Base-by-base conservation (phyloP, 1,284 basidiomycete species). In the Cryptococcus sp. region DNA sequence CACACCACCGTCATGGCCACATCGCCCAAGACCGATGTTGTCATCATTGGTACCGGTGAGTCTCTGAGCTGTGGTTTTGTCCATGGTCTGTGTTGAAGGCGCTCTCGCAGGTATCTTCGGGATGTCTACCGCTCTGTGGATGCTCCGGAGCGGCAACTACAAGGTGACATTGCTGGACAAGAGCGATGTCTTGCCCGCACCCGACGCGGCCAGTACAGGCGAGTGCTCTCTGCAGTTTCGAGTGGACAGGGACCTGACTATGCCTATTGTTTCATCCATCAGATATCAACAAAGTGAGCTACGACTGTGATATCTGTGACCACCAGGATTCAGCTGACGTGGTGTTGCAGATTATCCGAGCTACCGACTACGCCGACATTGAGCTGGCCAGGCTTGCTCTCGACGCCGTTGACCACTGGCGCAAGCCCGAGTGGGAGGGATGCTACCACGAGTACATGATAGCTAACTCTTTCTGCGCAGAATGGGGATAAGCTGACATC, bases 391-490 rank as follows among this genome's bases (percentile, higher is more conserved):
- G 57, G 24, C 64, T 78, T 9, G 71, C 72, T 15, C 60, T 76
- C n/a, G 74, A 77, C 11, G 76, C 76, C 2, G 63, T 78, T 33
- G 61, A 68, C n/a, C 61, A 69, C 50, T 78, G 77, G 77, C 62
- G 66, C 23, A 65, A 66, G 52, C 75, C 76, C 23, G 75, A 82
- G 65, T 93, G 88, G 87, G 82, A 82, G 38, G 83, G 85, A 53
- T 82, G 82, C 48, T 95, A 92, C 76, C 87, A 88, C 65, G 87
- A 91, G 89, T 91, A 71, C 66, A 85, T 57, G 5, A 8, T 4
- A 20, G 13, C 60, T 35, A 15, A 33, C 36, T 39, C 35, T 23
- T n/a, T 39, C 35, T 23, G 13, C 35, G 8, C 35, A 36, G 35
- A 12, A n/a, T n/a, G 18, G 11, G 7, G 42, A 3, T 39, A 18